Base-by-base conservation (phyloP, 2,329 filamentous ascomycete species). In the Chrysoporthe austroafricana region DNA sequence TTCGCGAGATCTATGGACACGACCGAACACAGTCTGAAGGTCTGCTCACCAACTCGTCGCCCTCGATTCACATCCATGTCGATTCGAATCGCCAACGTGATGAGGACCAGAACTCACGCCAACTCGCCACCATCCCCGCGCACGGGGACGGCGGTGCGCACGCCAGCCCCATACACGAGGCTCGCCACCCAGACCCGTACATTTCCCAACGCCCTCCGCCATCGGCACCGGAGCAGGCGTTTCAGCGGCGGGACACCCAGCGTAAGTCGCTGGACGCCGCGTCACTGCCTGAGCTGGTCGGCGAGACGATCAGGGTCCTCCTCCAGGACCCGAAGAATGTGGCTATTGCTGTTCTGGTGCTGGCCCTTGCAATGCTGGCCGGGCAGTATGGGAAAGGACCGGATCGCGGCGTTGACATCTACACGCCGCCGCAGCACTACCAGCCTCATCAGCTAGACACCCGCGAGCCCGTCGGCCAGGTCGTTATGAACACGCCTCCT, bases 321-420 rank as follows among this genome's bases (percentile, higher is more conserved):
- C 73, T 90, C 72, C 81, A 83, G 59, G 88, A 90, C 71, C 81
- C 81, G 67, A 88, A 85, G 77, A 90, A 90, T 66, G 74, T 89
- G 11, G 77, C 82, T n/a, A 89, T 90, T 36, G 78, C 81, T 5
- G 73, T 86, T 0, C 77, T 90, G 62, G 83, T 84, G 65, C 67
- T 85, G 2, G 74, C 90, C n/a, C 81, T 88, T 2, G 71, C 88
- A 16, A 66, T 86, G 39, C 78, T 89, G 11, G 84, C 85, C 1
- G 63, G 68, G 18, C 62, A 64, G 14, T 67, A 54, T 2, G 62
- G 48, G 3, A 62, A 48, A 26, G 61, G 61, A 84, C 14, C 75
- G 77, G 18, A 73, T 69, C 71, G 77, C 62, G 68, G 78, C 69
- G 13, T 62, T 43, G 54, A 62, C 1, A 42, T 64, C 43, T 60